These are phyloP conservation scores for Nemania diffusa DNA, from an alignment of 2,329 filamentous ascomycete genomes.

Conservation along the genomic window DNA sequence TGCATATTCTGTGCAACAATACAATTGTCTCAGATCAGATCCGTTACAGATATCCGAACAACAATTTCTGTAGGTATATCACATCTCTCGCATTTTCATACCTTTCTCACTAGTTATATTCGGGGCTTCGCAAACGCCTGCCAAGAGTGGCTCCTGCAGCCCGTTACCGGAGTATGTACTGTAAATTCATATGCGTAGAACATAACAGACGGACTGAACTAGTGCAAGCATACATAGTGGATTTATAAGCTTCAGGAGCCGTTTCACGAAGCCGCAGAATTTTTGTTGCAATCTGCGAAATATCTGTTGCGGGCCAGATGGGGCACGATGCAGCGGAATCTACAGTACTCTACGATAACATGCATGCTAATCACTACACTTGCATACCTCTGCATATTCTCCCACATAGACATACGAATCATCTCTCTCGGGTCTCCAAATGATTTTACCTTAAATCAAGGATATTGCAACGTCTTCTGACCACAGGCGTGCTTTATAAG, in stretches of 20 bases:
- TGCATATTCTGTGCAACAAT: not conserved
- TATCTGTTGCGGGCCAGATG: constrained; percentile 9
- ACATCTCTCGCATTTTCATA: not conserved
- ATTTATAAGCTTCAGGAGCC: constrained; percentile 32
- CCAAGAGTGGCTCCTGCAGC: not conserved
- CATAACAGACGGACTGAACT: not conserved
- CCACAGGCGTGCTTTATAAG: constrained; percentile 27
- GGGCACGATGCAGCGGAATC: not conserved
- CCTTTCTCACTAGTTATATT: not conserved
- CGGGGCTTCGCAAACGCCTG: not conserved
- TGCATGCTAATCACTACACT: constrained; percentile 7
- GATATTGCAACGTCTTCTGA: constrained; percentile 29
- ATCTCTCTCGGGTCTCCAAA: constrained; percentile 6
- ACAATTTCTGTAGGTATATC: too few relatives aligned
- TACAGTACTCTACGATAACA: not conserved
- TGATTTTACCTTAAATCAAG: constrained; percentile 23
- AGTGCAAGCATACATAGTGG: not conserved
- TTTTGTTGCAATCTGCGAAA: constrained; percentile 15
- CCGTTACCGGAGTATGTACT: constrained; percentile 27
- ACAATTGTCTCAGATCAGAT: not conserved
- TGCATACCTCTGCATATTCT: constrained; percentile 25
- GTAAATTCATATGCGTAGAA: too few relatives aligned
- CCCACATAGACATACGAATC: constrained; percentile 14
- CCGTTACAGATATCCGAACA: not conserved
- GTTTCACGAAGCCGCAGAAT: constrained; percentile 22